Percentiles rank a stretch among this genome's conserved stretches.
Conservation (phyloP, 2,329 filamentous ascomycete species). For the Alternaria postmessia region DNA sequence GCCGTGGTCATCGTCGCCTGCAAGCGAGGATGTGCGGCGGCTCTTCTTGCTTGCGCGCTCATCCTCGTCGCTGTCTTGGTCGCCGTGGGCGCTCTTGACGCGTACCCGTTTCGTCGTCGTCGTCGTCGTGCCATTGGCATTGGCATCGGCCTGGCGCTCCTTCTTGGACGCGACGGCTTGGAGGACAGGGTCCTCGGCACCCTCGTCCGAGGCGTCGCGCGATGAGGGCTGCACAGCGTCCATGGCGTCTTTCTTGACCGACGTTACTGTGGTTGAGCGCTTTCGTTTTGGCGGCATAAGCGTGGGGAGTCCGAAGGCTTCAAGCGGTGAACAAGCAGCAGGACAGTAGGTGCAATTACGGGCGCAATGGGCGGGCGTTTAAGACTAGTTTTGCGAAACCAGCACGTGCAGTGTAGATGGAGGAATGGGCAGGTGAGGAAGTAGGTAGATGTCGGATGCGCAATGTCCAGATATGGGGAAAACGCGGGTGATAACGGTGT, state of each 20-base stretch:
- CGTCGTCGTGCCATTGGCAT: conserved; percentile 64
- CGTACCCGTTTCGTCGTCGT: conserved; percentile 70
- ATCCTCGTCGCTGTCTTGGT: conserved; percentile 55
- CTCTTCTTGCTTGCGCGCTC: conserved; percentile 46
- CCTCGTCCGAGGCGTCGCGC: conserved; percentile 83
- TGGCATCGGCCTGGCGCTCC: conserved; percentile 65
- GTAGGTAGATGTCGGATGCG: conserved; percentile 5
- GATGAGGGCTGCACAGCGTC: conserved; percentile 76
- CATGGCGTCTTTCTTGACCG: conserved; percentile 59
- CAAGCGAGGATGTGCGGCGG: conserved; percentile 38
- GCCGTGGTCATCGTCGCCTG: conserved; percentile 45
- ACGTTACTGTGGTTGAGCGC: conserved; percentile 67
- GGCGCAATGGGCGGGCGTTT: background rate
- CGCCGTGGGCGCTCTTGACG: conserved; percentile 57
- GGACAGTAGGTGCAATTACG: background rate
- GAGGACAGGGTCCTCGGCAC: conserved; percentile 75
- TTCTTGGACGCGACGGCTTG: conserved; percentile 65
- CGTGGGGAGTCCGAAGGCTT: conserved; percentile 6
- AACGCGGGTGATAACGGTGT: conserved; percentile 25
- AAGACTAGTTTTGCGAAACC: background rate
- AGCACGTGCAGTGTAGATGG: background rate
- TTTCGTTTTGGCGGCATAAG: conserved; percentile 75
- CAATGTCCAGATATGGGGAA: conserved; percentile 8
- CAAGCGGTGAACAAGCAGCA: conserved; percentile 10
- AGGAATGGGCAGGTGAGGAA: conserved; percentile 2